Evolutionary conservation across 139 green algal genomes (phyloP).

Genomic region (Mychonastes homosphaera): DNA sequence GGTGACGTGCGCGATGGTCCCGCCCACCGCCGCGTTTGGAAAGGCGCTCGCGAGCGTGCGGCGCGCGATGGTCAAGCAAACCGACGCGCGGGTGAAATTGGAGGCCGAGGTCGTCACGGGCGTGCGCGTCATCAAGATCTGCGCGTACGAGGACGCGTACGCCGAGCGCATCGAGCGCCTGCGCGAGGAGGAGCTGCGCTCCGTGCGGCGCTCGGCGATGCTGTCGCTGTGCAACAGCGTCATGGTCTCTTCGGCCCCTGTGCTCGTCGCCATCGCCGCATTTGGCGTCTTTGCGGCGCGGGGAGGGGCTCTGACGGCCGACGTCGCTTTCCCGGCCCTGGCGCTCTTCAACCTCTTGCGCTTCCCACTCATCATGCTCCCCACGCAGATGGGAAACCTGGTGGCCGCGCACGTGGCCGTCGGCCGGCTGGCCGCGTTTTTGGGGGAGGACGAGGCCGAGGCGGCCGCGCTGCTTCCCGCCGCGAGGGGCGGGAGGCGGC

Average conservation of each 20-base stretch:
- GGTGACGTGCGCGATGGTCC: slow-evolving; percentile 66
- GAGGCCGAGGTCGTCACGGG: slow-evolving; percentile 70
- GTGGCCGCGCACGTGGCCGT: background rate
- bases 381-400: slow-evolving; percentile 19
- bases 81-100: slow-evolving; percentile 70
- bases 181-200: slow-evolving; percentile 53
- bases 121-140: slow-evolving; percentile 91
- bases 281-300: slow-evolving; percentile 46
- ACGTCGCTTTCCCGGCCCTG: slow-evolving; percentile 70
- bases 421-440: background rate
- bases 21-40: slow-evolving; percentile 50
- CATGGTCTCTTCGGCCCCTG: slow-evolving; percentile 27
- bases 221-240: slow-evolving; percentile 20
- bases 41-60: slow-evolving; percentile 39
- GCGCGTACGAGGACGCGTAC: slow-evolving; percentile 81
- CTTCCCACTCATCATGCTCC: slow-evolving; percentile 68
- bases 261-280: slow-evolving; percentile 43
- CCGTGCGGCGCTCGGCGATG: slow-evolving; percentile 22
- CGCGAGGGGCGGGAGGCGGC: background rate
- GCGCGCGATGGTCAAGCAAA: slow-evolving; percentile 45
- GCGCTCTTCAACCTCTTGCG: slow-evolving; percentile 78
- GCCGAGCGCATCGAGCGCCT: slow-evolving; percentile 53
- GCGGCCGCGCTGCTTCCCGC: background rate
- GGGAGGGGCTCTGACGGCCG: slow-evolving; percentile 46
- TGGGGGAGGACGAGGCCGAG: background rate